These are phyloP conservation scores for Leccinum ponderosum DNA, from an alignment of 1,284 basidiomycete genomes.

Conservation along the genomic window DNA sequence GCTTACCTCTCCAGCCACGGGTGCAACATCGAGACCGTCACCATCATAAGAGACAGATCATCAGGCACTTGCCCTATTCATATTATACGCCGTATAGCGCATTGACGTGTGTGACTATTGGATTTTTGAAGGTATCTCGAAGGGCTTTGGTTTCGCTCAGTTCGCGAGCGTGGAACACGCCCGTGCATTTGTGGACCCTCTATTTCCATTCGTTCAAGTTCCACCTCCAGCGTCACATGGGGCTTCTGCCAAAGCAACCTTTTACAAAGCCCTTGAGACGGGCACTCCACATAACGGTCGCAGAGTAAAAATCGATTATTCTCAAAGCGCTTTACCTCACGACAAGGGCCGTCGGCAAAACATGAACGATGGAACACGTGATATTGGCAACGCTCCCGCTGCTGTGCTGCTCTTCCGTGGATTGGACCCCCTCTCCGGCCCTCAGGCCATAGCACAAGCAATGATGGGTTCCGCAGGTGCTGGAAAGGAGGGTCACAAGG, in stretches of 20 bases:
- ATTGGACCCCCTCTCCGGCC: constrained; percentile 83
- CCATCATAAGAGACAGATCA: constrained; percentile 91
- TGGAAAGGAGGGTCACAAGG: constrained; percentile 72
- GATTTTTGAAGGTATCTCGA: constrained; percentile 79
- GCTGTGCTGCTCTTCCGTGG: constrained; percentile 86
- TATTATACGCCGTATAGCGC: constrained; percentile 61
- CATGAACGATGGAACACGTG: constrained; percentile 88
- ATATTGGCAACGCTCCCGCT: constrained; percentile 84
- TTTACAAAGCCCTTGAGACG: constrained; percentile 68
- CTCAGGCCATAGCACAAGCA: constrained; percentile 79
- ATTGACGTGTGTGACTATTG: constrained; percentile 67
- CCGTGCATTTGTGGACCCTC: constrained; percentile 81
- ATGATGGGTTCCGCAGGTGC: constrained; percentile 69
- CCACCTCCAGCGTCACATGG: constrained; percentile 83
- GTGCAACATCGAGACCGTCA: constrained; percentile 79
- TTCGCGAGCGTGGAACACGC: constrained; percentile 84
- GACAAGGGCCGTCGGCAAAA: constrained; percentile 64
- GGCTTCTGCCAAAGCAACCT: constrained; percentile 66
- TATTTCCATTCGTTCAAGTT: constrained; percentile 82
- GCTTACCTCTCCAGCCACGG: constrained; percentile 73
- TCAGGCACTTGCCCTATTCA: constrained; percentile 88
- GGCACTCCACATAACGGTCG: constrained; percentile 67
- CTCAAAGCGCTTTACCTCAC: constrained; percentile 72
- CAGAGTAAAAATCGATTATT: constrained; percentile 89
- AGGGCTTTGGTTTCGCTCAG: constrained; percentile 93